Conservation (phyloP, 208 protist species). For the Trichomonas gallinae region DNA sequence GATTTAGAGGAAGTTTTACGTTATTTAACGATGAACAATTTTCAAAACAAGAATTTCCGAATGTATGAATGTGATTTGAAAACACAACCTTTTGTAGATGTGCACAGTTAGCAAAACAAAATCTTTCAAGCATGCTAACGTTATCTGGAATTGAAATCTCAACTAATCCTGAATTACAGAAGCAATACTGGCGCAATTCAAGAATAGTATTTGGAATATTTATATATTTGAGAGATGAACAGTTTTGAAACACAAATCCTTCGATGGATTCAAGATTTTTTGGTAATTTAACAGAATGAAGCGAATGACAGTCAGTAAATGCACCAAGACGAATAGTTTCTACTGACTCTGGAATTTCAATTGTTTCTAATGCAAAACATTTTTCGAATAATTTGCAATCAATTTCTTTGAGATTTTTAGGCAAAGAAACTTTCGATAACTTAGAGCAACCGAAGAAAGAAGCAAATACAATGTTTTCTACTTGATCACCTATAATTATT, state of each 20-base stretch:
- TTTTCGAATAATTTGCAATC: neutral
- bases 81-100: neutral
- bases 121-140: neutral
- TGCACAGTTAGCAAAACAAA: neutral
- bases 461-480: neutral
- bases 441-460: neutral
- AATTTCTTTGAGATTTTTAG: neutral
- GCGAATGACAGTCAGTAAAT: neutral
- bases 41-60: neutral
- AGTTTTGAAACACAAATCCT: neutral
- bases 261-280: neutral
- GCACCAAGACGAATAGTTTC: neutral
- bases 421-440: neutral
- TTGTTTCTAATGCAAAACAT: neutral
- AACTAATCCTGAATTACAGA: neutral
- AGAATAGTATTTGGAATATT: neutral
- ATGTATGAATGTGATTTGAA: neutral
- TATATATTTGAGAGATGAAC: neutral
- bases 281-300: neutral
- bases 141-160: neutral
- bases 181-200: neutral
- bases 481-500: neutral
- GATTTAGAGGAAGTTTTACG: neutral
- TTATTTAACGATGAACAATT: neutral
- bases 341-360: neutral